Evolutionary conservation across 1,284 basidiomycete genomes (phyloP), one percentile per base, ranked within the genome.

Genomic region (Cutaneotrichosporon cyanovorans): DNA sequence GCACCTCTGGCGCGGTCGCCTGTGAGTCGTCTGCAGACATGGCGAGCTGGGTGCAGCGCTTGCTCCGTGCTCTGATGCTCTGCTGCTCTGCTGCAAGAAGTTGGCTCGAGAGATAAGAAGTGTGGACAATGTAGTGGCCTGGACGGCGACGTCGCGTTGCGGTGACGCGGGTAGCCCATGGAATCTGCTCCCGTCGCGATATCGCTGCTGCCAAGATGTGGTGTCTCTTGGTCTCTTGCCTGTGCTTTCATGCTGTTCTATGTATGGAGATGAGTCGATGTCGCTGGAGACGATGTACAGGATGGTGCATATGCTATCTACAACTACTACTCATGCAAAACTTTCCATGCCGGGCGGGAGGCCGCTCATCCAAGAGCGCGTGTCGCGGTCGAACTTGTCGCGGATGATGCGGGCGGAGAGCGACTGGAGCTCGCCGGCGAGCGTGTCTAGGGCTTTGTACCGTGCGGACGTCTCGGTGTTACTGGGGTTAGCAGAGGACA

Each of bases 401-500:
- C 37, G 40, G 37, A 61, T 52, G 14, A 65, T 59, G 37, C 56
- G 58, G 28, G 37, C 19, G 1, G 48, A 51, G 19, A 67, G 40
- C 1, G 37, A 73, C 50, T 84, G 79, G 11, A 95, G 72, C 25
- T 87, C 81, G 35, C 78, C 76, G 2, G 85, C 81, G 87, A 91
- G 92, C 57, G 80, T 81, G 48, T 80, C 78, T 45, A 96, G 73
- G 5, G 89, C 87, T 37, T 77, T 74, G 60, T 93, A 95, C 20
- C 89, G 80, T 59, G 82, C 83, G 71, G 82, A 85, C 65, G 86
- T 84, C 38, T 91, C 75, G 56, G 80, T 83, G 76, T 87, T 82
- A 58, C 89, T 92, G 60, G 16, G 5, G 25, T 21, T 15, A 38
- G 21, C 32, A 1, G 4, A 5, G 34, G 14, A 7, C 11, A 1